Conservation (phyloP, 352 stramenopile genomes). For the Globisporangium orthogonon region DNA sequence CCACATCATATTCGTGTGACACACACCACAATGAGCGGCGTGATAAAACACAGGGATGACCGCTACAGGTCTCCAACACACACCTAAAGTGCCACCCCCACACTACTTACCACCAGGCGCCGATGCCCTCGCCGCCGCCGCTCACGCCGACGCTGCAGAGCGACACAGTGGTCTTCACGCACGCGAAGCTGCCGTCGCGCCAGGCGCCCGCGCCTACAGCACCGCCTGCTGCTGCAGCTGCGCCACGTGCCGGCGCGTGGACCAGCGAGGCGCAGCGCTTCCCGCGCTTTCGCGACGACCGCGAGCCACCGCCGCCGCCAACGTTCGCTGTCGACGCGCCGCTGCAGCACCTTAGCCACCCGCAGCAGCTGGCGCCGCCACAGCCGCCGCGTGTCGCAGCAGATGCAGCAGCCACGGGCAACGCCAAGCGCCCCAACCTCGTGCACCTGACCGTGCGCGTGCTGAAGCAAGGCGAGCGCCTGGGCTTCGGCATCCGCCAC, state of each 20-base stretch:
- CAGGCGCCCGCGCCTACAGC: slow-evolving; percentile 15
- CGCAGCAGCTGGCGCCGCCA: neutral
- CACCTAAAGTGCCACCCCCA: too few species aligned
- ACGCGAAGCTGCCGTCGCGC: slow-evolving; percentile 38
- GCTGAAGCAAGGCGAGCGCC: slow-evolving; percentile 40
- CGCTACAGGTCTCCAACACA: too few species aligned
- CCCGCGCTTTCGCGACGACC: neutral
- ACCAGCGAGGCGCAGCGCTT: neutral
- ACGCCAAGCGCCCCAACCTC: slow-evolving; percentile 2
- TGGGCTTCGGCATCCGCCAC: slow-evolving; percentile 69
- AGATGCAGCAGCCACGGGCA: neutral
- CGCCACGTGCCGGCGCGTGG: neutral
- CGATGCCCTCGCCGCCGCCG: too few species aligned
- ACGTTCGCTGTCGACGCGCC: too few species aligned
- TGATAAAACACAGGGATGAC: neutral
- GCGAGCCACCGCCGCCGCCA: too few species aligned
- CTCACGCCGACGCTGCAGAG: slow-evolving; percentile 26
- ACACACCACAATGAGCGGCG: neutral
- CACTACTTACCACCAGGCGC: too few species aligned
- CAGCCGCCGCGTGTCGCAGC: neutral
- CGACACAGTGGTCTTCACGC: slow-evolving; percentile 60
- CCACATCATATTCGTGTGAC: neutral
- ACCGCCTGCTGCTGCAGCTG: slow-evolving; percentile 3
- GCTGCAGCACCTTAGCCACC: neutral
- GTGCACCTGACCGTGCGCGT: slow-evolving; percentile 34